phyloP scores from a whole-genome alignment of 2,329 filamentous ascomycete genomes.

The Basipetospora chlamydospora region DNA sequence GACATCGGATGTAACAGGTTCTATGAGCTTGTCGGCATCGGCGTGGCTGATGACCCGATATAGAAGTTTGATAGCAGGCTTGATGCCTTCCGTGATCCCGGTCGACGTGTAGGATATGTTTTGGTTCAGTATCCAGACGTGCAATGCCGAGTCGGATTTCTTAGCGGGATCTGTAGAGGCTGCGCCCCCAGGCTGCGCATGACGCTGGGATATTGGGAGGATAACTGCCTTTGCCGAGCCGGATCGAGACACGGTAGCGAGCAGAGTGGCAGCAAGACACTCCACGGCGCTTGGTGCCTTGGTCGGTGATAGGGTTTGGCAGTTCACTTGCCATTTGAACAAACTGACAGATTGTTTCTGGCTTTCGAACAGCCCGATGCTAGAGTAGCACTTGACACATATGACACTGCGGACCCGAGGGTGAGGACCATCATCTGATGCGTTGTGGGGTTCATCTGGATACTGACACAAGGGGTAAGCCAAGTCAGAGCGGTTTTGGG shows the following conservation, averaged over 20 bases:
- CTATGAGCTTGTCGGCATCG: conserved; percentile 33
- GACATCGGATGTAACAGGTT: conserved; percentile 37
- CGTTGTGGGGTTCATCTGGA: conserved; percentile 15
- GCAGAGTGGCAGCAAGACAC: conserved; percentile 37
- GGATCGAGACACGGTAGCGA: conserved; percentile 39
- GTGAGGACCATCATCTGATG: background rate
- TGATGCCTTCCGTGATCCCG: conserved; percentile 10
- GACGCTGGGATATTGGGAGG: conserved; percentile 16
- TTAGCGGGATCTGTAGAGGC: background rate
- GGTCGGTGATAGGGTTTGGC: conserved; percentile 16
- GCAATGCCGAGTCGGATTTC: conserved; percentile 20
- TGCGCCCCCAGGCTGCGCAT: conserved; percentile 8
- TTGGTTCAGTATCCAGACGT: conserved; percentile 43
- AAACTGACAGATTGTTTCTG: conserved; percentile 30
- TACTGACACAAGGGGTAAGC: conserved; percentile 18
- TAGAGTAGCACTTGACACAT: conserved; percentile 29
- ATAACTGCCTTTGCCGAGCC: conserved; percentile 43
- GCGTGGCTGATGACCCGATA: conserved; percentile 27
- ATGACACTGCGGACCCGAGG: conserved; percentile 15
- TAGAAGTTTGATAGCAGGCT: conserved; percentile 37
- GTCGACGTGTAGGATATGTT: conserved; percentile 37
- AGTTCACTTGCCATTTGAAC: conserved; percentile 43
- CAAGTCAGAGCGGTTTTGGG: background rate
- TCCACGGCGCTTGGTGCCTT: conserved; percentile 26
- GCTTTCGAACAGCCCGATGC: conserved; percentile 33